Conservation (phyloP, 495 filamentous ascomycete species). For the Aspergillus funiculosus region DNA sequence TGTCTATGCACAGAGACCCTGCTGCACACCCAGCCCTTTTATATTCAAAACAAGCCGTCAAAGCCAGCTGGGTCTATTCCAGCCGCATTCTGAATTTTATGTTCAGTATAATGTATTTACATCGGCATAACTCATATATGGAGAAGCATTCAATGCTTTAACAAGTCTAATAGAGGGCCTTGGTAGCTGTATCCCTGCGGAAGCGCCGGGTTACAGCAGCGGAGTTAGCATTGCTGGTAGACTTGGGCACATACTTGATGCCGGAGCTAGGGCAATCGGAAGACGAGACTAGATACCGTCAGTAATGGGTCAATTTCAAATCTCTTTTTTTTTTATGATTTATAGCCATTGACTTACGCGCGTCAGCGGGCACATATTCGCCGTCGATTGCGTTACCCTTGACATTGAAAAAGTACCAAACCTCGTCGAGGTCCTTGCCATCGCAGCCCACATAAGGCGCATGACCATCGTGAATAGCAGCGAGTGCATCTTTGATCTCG, state of each 20-base stretch:
- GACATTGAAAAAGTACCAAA: conserved; percentile 74
- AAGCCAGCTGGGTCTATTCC: no score
- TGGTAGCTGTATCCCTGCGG: background rate
- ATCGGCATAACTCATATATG: background rate
- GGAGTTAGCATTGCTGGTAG: background rate
- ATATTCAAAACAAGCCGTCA: no score
- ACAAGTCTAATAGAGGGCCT: background rate
- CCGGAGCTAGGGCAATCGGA: conserved; percentile 50
- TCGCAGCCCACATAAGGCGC: conserved; percentile 60
- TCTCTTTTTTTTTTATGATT: background rate
- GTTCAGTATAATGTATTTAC: no score
- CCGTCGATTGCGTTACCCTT: conserved; percentile 65
- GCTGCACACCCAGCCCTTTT: no score
- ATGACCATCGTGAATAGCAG: conserved; percentile 48
- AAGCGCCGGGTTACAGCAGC: background rate
- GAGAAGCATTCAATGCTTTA: background rate
- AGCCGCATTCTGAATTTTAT: no score
- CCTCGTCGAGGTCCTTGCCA: conserved; percentile 54
- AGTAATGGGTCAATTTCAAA: background rate
- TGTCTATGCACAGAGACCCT: no score
- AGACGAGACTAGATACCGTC: conserved; percentile 34
- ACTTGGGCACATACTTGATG: conserved; percentile 58
- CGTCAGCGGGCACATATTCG: conserved; percentile 52
- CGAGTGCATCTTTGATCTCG: conserved; percentile 58
- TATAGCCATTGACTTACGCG: conserved; percentile 34